These are phyloP conservation scores for Stylonectria norvegica DNA, from an alignment of 2,329 filamentous ascomycete genomes.

Conservation along the genomic window DNA sequence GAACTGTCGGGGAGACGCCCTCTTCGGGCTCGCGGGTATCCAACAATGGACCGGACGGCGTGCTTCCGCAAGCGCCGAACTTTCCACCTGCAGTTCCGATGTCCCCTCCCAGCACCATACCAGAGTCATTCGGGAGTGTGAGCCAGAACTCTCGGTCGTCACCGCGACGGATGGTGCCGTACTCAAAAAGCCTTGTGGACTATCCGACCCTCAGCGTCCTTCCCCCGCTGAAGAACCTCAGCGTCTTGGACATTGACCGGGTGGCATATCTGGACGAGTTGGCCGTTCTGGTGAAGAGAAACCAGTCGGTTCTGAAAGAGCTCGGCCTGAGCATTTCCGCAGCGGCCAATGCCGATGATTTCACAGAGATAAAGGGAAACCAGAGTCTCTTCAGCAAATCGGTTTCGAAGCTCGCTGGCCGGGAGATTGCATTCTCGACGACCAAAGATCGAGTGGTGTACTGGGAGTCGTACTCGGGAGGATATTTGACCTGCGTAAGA, in stretches of 20 bases:
- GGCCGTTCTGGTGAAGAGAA: slow-evolving; percentile 12
- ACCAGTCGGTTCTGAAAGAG: slow-evolving; percentile 7
- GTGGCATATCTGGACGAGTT: slow-evolving; percentile 13
- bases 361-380: slow-evolving; percentile 10
- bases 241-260: slow-evolving; percentile 11
- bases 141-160: neutral
- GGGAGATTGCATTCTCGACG: slow-evolving; percentile 11
- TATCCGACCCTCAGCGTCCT: slow-evolving; percentile 14
- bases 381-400: slow-evolving; percentile 7
- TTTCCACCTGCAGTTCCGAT: slow-evolving; percentile 1
- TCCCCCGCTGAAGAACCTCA: slow-evolving; percentile 10
- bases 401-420: slow-evolving; percentile 13
- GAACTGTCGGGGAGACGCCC: too few species aligned
- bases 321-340: slow-evolving; percentile 11
- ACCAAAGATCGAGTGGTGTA: slow-evolving; percentile 10
- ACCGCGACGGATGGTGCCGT: slow-evolving; percentile 6
- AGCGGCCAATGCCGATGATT: slow-evolving; percentile 6
- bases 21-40: too few species aligned
- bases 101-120: slow-evolving; percentile 11
- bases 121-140: slow-evolving; percentile 8
- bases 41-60: too few species aligned
- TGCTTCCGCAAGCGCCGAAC: too few species aligned
- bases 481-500: slow-evolving; percentile 11
- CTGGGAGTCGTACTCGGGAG: slow-evolving; percentile 14
- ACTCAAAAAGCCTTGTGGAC: slow-evolving; percentile 5